phyloP scores from a whole-genome alignment of 306 rosid genomes.

The Medicago arabica region DNA sequence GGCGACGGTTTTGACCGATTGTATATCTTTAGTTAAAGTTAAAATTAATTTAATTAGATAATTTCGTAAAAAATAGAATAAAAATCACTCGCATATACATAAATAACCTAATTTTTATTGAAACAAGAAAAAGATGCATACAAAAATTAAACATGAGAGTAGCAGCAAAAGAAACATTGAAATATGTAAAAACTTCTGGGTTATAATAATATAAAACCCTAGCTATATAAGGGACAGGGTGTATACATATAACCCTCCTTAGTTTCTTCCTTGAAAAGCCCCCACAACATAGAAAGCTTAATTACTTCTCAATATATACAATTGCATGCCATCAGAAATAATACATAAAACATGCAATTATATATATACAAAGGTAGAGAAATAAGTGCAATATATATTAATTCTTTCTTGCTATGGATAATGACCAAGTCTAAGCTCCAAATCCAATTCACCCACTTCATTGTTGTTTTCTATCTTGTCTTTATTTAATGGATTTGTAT shows the following conservation, averaged over 20 bases:
- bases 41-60: not conserved
- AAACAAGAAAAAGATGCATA: constrained; percentile 32
- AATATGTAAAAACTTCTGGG: constrained; percentile 18
- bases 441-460: constrained; percentile 65
- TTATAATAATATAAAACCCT: constrained; percentile 38
- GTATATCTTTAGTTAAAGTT: not conserved
- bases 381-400: not conserved
- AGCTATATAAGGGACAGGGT: constrained; percentile 23
- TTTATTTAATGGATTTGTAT: constrained; percentile 37
- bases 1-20: not conserved
- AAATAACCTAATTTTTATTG: constrained; percentile 38
- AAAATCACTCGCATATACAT: not conserved
- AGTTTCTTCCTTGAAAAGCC: constrained; percentile 35
- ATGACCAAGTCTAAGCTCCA: constrained; percentile 94
- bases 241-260: constrained; percentile 19
- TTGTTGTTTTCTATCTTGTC: constrained; percentile 42
- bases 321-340: constrained; percentile 27
- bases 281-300: constrained; percentile 15
- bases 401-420: constrained; percentile 52
- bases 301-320: constrained; percentile 33
- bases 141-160: not conserved
- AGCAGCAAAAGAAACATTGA: constrained; percentile 31
- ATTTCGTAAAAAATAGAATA: not conserved
- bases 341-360: constrained; percentile 30
- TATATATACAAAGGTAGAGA: constrained; percentile 3